These are phyloP conservation scores for Davidsoniella neocaledoniae DNA, from an alignment of 2,329 filamentous ascomycete species.

Conservation along the genomic window DNA sequence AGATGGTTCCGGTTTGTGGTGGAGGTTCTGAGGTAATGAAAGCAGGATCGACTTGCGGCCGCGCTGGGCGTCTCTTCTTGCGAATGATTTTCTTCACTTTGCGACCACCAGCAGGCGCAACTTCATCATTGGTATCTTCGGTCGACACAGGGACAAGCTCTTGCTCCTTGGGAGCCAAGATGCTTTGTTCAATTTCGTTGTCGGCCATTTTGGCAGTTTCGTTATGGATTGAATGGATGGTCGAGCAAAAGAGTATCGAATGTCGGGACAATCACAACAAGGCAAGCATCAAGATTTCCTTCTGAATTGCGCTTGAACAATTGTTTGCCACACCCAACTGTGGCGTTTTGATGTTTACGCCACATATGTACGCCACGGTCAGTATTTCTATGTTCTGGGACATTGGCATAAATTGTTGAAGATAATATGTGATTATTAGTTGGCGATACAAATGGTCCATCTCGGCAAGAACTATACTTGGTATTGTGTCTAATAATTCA, in stretches of 20 bases:
- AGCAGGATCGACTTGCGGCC: constrained; percentile 76
- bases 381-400: too few species aligned
- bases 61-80: constrained; percentile 76
- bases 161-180: not conserved
- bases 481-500: too few species aligned
- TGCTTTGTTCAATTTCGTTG: not conserved
- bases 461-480: too few species aligned
- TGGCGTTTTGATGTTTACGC: not conserved
- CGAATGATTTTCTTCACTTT: constrained; percentile 73
- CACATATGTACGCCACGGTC: not conserved
- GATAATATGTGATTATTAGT: too few species aligned
- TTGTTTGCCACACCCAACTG: not conserved
- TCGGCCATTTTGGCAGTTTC: not conserved
- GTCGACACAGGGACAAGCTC: not conserved
- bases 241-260: not conserved
- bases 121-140: not conserved
- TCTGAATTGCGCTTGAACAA: too few species aligned
- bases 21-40: constrained; percentile 71
- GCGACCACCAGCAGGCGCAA: constrained; percentile 20
- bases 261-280: not conserved
- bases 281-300: too few species aligned
- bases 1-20: constrained; percentile 83
- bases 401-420: too few species aligned
- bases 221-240: not conserved
- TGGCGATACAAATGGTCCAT: too few species aligned